Base-by-base conservation (phyloP, 768 basidiomycete species). In the Podaxis rugospora region DNA sequence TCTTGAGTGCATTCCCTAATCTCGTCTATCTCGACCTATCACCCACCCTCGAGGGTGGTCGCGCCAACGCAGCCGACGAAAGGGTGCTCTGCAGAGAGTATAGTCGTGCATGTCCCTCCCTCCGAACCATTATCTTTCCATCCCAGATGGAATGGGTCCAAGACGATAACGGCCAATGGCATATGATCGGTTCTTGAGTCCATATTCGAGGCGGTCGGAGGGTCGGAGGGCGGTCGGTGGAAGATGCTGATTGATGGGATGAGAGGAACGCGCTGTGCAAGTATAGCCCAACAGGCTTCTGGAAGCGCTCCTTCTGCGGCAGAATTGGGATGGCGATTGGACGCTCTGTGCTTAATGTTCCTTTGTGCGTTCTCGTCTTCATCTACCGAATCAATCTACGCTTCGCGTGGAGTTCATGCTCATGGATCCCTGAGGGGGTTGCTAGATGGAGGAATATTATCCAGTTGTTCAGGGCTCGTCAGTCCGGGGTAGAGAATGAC, bases 21-120 rank as follows among this genome's bases (percentile, higher is more conserved):
- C 74, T 87, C 60, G 71, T 74, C 28, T 75, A 73, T 63, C 79
- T 89, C 66, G 87, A 88, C 69, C 74, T 89, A 37, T 86, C 86
- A 1, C 83, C 84, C 18, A 87, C 85, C 36, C 74, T 75, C 56
- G 76, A 84, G 14, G 78, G 78, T 62, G 79, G 76, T 40, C 71
- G 74, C 14, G 71, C 75, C 9, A 77, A 79, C 63, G 64, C 73
- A 14, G 68, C 75, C 28, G 85, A 87, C 66, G 84, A 87, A 68
- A 69, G 69, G 27, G 70, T 74, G 1, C 75, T 88, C 27, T 86
- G 85, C 65, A 65, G 66, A 51, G 80, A 83, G 59, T 88, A 84
- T 85, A 67, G 70, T 42, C 74, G 76, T 28, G 83, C 78, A 21
- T 87, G 86, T 66, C 81, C 82, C 0, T 74, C 80, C 4, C 72